phyloP scores from a whole-genome alignment of 441 rosid species.

The Flueggea neowawraea region DNA sequence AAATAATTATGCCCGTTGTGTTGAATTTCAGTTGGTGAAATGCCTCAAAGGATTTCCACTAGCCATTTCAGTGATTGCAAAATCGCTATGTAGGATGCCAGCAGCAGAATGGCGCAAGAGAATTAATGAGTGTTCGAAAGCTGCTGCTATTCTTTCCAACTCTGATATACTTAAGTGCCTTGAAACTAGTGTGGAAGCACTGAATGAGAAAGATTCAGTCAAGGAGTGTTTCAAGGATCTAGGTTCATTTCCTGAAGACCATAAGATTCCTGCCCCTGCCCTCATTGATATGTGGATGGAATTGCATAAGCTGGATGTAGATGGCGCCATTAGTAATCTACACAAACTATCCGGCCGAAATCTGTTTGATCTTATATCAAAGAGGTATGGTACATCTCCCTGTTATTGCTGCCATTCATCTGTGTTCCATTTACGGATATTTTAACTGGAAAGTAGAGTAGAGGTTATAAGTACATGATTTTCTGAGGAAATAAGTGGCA shows the following conservation, averaged over 20 bases:
- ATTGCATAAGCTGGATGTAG: constrained; percentile 30
- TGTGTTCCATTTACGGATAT: too few relatives aligned
- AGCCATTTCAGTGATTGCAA: constrained; percentile 55
- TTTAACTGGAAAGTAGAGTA: too few relatives aligned
- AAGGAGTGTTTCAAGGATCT: too few relatives aligned
- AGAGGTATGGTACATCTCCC: constrained; percentile 32
- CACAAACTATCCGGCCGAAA: constrained; percentile 33
- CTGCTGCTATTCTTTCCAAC: constrained; percentile 22
- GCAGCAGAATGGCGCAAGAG: constrained; percentile 34
- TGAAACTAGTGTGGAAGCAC: constrained; percentile 37
- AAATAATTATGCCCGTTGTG: neutral
- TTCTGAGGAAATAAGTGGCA: too few relatives aligned
- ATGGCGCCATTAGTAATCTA: constrained; percentile 30
- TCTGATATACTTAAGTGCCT: constrained; percentile 31
- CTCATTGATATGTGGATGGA: constrained; percentile 65
- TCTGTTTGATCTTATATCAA: constrained; percentile 31
- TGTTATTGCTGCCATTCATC: too few relatives aligned
- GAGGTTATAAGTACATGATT: too few relatives aligned
- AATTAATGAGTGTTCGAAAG: constrained; percentile 30
- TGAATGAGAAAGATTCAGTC: constrained; percentile 17
- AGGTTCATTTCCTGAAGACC: constrained; percentile 71
- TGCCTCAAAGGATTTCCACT: constrained; percentile 65
- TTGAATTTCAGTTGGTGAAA: constrained; percentile 47
- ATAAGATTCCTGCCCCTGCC: constrained; percentile 39
- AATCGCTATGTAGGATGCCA: constrained; percentile 37